Percentiles rank a stretch among this genome's conserved stretches.
Conservation (phyloP, 768 basidiomycete genomes). For the Punctularia strigosozonata region DNA sequence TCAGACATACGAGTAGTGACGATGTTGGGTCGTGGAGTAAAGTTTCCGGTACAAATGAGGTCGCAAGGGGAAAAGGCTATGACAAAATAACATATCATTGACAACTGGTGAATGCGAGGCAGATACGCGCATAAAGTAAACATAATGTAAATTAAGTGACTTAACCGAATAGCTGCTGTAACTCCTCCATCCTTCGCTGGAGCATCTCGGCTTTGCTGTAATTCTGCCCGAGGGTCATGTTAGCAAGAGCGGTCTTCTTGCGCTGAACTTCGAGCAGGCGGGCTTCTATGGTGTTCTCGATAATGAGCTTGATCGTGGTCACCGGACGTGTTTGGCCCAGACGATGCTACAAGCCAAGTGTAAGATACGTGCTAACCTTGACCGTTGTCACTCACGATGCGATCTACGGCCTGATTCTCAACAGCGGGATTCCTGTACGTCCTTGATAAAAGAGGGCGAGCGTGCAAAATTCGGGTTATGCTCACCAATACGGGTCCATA, state of each 20-base stretch:
- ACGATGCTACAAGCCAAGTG: slow-evolving; percentile 55
- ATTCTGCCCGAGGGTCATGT: slow-evolving; percentile 83
- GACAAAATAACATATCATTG: no score
- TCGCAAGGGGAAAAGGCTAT: no score
- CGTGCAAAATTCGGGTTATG: slow-evolving; percentile 4
- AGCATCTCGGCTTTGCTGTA: slow-evolving; percentile 83
- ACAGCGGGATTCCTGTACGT: slow-evolving; percentile 81
- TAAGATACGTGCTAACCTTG: not conserved
- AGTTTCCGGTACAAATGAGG: no score
- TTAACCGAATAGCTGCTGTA: slow-evolving; percentile 59
- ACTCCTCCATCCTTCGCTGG: slow-evolving; percentile 80
- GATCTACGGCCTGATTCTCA: slow-evolving; percentile 96
- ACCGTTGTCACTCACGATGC: slow-evolving; percentile 57
- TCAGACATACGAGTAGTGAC: no score
- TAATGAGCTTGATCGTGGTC: slow-evolving; percentile 85
- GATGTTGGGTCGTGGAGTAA: no score
- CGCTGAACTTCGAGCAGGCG: slow-evolving; percentile 86
- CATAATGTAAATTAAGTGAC: slow-evolving; percentile 3
- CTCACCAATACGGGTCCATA: slow-evolving; percentile 93
- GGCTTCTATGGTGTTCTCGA: slow-evolving; percentile 89
- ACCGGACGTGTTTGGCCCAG: slow-evolving; percentile 91
- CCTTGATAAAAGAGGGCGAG: not conserved
- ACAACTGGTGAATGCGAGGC: no score
- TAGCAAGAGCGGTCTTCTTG: slow-evolving; percentile 90
- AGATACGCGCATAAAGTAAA: not conserved